Evolutionary conservation across 192 early-diverging fungal species (phyloP), one percentile per base, ranked within the genome.

Genomic region (Cetraspora pellucida): DNA sequence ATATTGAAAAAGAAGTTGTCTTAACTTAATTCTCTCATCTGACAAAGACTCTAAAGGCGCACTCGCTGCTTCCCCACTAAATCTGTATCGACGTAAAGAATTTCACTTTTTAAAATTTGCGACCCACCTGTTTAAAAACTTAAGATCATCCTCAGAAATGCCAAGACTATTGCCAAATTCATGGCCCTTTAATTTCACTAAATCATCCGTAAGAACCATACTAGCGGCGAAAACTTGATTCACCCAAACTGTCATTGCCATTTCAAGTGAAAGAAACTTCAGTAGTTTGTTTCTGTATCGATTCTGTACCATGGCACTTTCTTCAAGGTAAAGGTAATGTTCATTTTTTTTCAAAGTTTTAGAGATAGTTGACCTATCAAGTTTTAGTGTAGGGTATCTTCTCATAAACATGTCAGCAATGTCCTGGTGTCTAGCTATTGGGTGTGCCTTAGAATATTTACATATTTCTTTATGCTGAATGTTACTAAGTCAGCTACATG

Each of bases 81-180:
- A 37, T 68, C 3, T 37, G 16, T 37, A 37, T 45, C 6, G 0
- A 19, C 37, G 11, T 68, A 68, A 45, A 6, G 27, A 14, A 45
- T 68, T 43, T 7, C 23, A 31, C 2, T 68, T 13, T n/a, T 67
- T 67, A 67, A 67, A 67, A 2, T 46, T 37, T 30, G 37, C 45
- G 37, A 23, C 8, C 37, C 37, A 68, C 5, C 65, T 31, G 45
- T 68, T 68, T 45, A 31, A 68, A 44, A 68, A 68, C 37, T 23
- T 10, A 67, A 67, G n/a, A 30, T 10, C 2, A 19, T 67, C 31
- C 1, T 45, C 45, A 19, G 14, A 19, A 16, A 46, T 67, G 10
- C 9, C 31, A 43, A 67, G 30, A 31, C 2, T 2, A 16, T 52
- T 10, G 10, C 1, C 49, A 5, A 52, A 52, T 52, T 52, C 13